Base-by-base conservation (phyloP, 345 rosid genomes). In the Syzygium jambos region DNA sequence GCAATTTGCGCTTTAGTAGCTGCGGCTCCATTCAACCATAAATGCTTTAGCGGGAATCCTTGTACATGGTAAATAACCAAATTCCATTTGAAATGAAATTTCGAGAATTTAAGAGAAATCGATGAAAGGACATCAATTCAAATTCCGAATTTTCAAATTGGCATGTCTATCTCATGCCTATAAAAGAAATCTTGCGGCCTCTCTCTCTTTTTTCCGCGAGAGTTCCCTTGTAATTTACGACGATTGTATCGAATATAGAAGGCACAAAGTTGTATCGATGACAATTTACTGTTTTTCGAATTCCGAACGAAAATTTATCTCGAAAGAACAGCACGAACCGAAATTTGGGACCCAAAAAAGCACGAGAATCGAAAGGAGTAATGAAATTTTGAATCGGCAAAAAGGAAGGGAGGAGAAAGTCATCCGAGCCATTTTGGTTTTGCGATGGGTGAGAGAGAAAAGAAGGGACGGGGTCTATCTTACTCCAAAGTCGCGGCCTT, bases 271-370 rank as follows among this genome's bases (percentile, higher is more conserved):
- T 38, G 14, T 9, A 41, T 73, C 4, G 8, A 17, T 38, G 21
- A 38, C 4, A 9, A 19, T 19, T 5, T 38, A 3, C 4, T 9
- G 46, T 73, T 17, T 19, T 19, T 16, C 4, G 11, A 73, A 19
- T 73, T 73, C 10, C 11, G 25, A 73, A 22, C 1, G 13, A 38
- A 34, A 73, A 9, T 9, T 19, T 9, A 4, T 73, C 2, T 38
- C 3, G 0, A 34, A 9, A 34, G 46, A 16, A 68, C 34, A 19
- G 11, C 1, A 38, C 25, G 11, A 19, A 19, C 27, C 0, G 2
- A 19, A 19, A 34, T 0, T 38, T 2, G 19, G 49, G 49, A 2
- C 1, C 4, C 12, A 4, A 43, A 73, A 73, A 8, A 17, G 49
- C 25, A 73, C 0, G 0, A 38, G 17, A 34, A 73, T 73, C 80